A percentile compares a stretch with the other conserved stretches of the same genome.
These are phyloP conservation scores for Anisodus tanguticus DNA, from an alignment of 257 asterid genomes.

Conservation along the genomic window DNA sequence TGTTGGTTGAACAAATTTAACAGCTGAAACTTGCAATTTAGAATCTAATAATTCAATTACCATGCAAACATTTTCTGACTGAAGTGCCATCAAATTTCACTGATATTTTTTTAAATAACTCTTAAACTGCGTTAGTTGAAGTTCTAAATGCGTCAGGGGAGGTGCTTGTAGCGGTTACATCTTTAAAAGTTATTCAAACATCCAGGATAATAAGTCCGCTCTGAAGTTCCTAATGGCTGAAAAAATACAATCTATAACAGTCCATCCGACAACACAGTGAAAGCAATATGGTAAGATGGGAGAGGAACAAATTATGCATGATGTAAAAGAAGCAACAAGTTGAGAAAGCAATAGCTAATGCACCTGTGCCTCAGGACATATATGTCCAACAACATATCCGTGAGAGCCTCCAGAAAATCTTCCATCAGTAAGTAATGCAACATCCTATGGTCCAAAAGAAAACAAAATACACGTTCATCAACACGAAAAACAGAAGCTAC, in stretches of 20 bases:
- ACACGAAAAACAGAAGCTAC: not conserved
- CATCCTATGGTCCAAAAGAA: constrained; percentile 56
- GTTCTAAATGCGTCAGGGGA: too few species aligned
- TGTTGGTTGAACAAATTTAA: not conserved
- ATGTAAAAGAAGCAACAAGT: not conserved
- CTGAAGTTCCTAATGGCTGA: too few species aligned
- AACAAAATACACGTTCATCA: not conserved
- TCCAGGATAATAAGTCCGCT: too few species aligned
- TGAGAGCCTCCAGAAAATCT: constrained; percentile 99
- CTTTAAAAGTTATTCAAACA: too few species aligned
- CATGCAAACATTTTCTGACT: too few species aligned
- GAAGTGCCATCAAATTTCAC: too few species aligned
- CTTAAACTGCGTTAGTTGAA: too few species aligned
- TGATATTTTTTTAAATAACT: too few species aligned
- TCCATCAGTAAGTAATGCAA: constrained; percentile 92
- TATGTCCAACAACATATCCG: constrained; percentile 97
- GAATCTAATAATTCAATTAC: too few species aligned
- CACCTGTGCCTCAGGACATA: constrained; percentile 99
- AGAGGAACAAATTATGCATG: not conserved
- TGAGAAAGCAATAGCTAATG: constrained; percentile 11
- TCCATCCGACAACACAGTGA: too few species aligned
- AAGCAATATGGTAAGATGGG: not conserved
- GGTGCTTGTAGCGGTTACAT: too few species aligned
- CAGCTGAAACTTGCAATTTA: not conserved
- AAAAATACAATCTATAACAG: too few species aligned